These are phyloP conservation scores for Aspergillus sp. DNA, from an alignment of 2,329 filamentous ascomycete species.

Conservation along the genomic window DNA sequence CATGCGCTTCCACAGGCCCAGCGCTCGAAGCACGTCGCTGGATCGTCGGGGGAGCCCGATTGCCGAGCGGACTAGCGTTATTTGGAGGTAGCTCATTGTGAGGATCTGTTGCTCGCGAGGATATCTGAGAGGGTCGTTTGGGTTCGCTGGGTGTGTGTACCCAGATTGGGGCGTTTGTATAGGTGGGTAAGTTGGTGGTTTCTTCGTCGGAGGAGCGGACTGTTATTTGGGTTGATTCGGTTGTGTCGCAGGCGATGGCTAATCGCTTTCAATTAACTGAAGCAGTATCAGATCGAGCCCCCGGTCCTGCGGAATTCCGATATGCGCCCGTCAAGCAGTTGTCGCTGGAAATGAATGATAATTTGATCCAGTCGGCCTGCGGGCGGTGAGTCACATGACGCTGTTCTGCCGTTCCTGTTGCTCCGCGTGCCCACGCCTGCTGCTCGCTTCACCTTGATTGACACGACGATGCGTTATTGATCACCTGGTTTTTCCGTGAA, in stretches of 20 bases:
- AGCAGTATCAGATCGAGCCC: no score
- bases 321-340: background rate
- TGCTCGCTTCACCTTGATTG: no score
- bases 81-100: constrained; percentile 72
- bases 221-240: constrained; percentile 1
- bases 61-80: constrained; percentile 79
- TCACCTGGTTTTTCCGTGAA: background rate
- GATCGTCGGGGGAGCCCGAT: constrained; percentile 79
- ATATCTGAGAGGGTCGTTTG: constrained; percentile 2
- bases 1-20: constrained; percentile 76
- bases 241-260: background rate
- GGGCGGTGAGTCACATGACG: constrained; percentile 27
- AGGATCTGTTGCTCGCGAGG: no score
- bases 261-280: background rate
- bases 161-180: no score
- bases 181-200: no score
- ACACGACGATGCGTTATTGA: no score
- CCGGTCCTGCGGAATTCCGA: background rate
- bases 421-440: no score
- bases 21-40: constrained; percentile 69
- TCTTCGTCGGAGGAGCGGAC: no score
- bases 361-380: constrained; percentile 4
- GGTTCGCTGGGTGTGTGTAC: no score
- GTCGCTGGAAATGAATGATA: background rate
- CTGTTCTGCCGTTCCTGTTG: constrained; percentile 13